Conservation (phyloP, 805 yeast genomes). For the Yarrowia bubula region DNA sequence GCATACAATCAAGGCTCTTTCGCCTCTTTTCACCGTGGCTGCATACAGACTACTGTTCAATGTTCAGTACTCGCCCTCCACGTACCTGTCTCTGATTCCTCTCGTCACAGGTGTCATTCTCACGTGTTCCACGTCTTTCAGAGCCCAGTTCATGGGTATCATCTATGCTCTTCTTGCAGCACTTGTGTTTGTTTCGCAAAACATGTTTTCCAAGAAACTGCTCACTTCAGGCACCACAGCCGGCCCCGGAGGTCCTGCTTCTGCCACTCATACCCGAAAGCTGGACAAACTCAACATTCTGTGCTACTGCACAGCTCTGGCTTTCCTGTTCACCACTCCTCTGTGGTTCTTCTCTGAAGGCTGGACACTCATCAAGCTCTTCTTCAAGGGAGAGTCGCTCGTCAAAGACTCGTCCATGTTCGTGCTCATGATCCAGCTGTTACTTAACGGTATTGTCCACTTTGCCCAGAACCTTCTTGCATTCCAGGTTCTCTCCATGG, state of each 20-base stretch:
- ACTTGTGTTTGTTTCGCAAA: constrained; percentile 76
- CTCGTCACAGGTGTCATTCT: constrained; percentile 82
- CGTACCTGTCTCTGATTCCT: constrained; percentile 78
- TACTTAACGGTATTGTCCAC: constrained; percentile 71
- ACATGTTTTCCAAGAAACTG: constrained; percentile 80
- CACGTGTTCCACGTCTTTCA: constrained; percentile 46
- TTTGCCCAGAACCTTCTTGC: constrained; percentile 78
- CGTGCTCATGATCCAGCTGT: constrained; percentile 40
- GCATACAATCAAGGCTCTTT: constrained; percentile 87
- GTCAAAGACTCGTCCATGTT: constrained; percentile 22
- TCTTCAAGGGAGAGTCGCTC: background rate
- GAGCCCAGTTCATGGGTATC: constrained; percentile 59
- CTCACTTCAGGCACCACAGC: constrained; percentile 46
- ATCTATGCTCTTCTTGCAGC: constrained; percentile 65
- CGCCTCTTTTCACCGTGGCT: constrained; percentile 84
- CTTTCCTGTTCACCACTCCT: constrained; percentile 67
- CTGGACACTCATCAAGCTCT: constrained; percentile 30
- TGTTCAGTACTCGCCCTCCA: constrained; percentile 55
- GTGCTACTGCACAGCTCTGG: constrained; percentile 73
- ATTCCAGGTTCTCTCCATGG: constrained; percentile 72
- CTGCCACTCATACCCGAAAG: constrained; percentile 37
- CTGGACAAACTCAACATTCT: constrained; percentile 82
- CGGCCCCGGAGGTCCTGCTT: constrained; percentile 20
- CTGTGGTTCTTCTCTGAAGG: constrained; percentile 69
- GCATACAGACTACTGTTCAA: constrained; percentile 66